A percentile compares a stretch with the other conserved stretches of the same genome.
Evolutionary conservation across 805 yeast species (phyloP).

Genomic region (Teunomyces cretensis): DNA sequence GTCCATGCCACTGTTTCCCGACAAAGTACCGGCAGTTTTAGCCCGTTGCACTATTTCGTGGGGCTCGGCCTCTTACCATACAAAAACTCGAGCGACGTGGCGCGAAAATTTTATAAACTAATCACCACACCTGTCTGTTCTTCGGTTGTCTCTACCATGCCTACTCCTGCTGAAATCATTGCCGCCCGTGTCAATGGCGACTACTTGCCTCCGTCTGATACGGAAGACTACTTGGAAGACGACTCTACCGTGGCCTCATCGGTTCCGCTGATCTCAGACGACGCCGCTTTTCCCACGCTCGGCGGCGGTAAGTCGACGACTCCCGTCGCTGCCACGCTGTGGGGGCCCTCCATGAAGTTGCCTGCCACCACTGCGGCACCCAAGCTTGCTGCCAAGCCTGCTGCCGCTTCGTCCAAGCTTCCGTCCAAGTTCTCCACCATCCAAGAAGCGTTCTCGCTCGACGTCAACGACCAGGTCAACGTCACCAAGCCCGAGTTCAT

Average conservation of each 20-base stretch:
- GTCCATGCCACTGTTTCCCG: no score
- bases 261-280: conserved; percentile 44
- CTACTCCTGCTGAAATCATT: conserved; percentile 49
- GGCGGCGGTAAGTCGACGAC: conserved; percentile 46
- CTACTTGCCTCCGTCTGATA: conserved; percentile 13
- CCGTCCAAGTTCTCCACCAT: conserved; percentile 53
- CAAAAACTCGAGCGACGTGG: background rate
- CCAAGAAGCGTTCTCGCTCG: conserved; percentile 79
- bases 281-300: conserved; percentile 64
- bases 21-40: no score
- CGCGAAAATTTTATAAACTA: background rate
- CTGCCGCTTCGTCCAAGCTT: conserved; percentile 19
- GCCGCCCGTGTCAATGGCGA: conserved; percentile 43
- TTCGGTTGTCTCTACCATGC: conserved; percentile 23
- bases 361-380: conserved; percentile 17
- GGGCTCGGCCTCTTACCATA: no score
- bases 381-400: conserved; percentile 15
- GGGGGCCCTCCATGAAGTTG: conserved; percentile 38
- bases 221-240: conserved; percentile 13
- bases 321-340: conserved; percentile 34
- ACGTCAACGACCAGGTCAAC: conserved; percentile 64
- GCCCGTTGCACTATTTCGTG: no score
- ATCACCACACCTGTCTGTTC: conserved; percentile 6
- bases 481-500: conserved; percentile 65
- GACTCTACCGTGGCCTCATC: conserved; percentile 11